These are phyloP conservation scores for Vinca minor DNA, from an alignment of 257 asterid species.

Conservation along the genomic window DNA sequence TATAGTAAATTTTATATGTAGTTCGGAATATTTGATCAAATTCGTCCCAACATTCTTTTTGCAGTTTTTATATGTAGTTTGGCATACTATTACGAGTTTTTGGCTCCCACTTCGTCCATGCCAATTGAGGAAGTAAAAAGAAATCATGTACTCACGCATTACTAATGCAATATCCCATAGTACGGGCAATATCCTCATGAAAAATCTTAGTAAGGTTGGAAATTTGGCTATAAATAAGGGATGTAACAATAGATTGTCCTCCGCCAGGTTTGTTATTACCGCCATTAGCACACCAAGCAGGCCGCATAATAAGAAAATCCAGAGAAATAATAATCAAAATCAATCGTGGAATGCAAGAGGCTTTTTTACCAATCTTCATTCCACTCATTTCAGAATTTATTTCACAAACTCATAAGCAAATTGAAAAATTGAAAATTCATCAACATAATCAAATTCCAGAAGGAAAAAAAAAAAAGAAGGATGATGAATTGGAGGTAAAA, in stretches of 20 bases:
- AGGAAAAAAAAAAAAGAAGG: background rate
- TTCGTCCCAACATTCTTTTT: too few relatives aligned
- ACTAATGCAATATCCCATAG: conserved; percentile 66
- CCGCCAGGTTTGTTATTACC: conserved; percentile 46
- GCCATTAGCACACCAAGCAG: conserved; percentile 42
- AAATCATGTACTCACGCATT: conserved; percentile 96
- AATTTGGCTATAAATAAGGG: conserved; percentile 69
- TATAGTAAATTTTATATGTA: too few relatives aligned
- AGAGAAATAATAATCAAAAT: conserved; percentile 38
- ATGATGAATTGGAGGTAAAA: background rate
- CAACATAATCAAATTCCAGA: conserved; percentile 2
- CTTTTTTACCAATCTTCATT: conserved; percentile 41
- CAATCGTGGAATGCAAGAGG: conserved; percentile 47
- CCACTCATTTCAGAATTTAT: conserved; percentile 55
- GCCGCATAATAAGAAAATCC: conserved; percentile 31
- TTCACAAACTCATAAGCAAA: too few relatives aligned
- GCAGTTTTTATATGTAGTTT: too few relatives aligned
- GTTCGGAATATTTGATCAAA: too few relatives aligned
- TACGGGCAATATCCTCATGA: conserved; percentile 46
- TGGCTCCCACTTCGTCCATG: too few relatives aligned
- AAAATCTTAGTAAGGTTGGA: conserved; percentile 65
- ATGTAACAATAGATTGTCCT: conserved; percentile 47
- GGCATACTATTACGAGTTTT: too few relatives aligned
- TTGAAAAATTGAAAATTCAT: background rate
- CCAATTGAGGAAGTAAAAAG: background rate